A percentile compares a stretch with the other conserved stretches of the same genome.
phyloP scores from a whole-genome alignment of 2,329 filamentous ascomycete species.

The Verticillium albo-atrum region DNA sequence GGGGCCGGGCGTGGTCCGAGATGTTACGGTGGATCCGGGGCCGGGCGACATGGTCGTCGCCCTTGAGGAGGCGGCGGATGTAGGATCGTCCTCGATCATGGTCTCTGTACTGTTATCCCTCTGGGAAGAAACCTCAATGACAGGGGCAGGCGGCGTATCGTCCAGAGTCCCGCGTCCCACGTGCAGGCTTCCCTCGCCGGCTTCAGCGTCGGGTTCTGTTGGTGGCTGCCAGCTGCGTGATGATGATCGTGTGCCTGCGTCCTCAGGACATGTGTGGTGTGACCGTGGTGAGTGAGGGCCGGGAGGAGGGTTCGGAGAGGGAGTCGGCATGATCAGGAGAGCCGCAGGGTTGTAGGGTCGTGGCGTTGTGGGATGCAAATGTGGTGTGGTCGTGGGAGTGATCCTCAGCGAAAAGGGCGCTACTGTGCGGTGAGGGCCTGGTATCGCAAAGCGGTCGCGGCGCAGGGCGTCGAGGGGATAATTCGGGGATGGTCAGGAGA shows the following conservation, averaged over 20 bases:
- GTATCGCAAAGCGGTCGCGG: neutral
- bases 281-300: slow-evolving; percentile 30
- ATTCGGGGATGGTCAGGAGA: neutral
- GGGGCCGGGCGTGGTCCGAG: slow-evolving; percentile 26
- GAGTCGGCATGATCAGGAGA: slow-evolving; percentile 36
- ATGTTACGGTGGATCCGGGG: slow-evolving; percentile 28
- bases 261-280: slow-evolving; percentile 39
- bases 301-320: slow-evolving; percentile 36
- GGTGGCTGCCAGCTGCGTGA: neutral
- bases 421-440: neutral
- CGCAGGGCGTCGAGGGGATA: neutral
- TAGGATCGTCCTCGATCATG: slow-evolving; percentile 15
- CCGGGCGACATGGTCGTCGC: slow-evolving; percentile 39
- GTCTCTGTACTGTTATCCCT: slow-evolving; percentile 8
- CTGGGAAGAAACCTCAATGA: slow-evolving; percentile 7
- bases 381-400: neutral
- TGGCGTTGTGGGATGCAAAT: slow-evolving; percentile 2
- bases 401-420: neutral
- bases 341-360: neutral
- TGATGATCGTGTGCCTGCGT: slow-evolving; percentile 18
- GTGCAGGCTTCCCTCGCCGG: neutral
- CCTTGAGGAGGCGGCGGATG: slow-evolving; percentile 24
- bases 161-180: neutral
- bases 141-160: slow-evolving; percentile 20
- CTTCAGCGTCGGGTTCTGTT: neutral